These are phyloP conservation scores for Backusella psychrophila DNA, from an alignment of 192 early-diverging fungal genomes.

Conservation along the genomic window DNA sequence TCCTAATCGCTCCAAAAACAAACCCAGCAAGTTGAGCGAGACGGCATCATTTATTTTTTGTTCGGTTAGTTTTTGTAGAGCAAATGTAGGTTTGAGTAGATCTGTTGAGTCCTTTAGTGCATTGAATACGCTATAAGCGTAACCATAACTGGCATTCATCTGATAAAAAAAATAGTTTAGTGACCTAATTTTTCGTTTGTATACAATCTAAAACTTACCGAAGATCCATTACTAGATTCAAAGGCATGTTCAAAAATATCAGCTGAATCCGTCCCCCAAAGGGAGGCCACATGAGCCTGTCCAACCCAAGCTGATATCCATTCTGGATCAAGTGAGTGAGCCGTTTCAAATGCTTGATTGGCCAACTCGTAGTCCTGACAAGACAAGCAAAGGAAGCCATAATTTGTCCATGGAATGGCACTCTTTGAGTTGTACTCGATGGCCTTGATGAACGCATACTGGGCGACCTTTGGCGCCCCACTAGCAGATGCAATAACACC, in stretches of 20 bases:
- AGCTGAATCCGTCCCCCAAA: constrained; percentile 53
- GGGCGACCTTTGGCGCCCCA: constrained; percentile 59
- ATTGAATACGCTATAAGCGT: constrained; percentile 19
- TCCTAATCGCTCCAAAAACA: constrained; percentile 73
- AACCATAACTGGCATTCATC: constrained; percentile 67
- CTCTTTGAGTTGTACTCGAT: constrained; percentile 63
- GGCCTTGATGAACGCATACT: constrained; percentile 84
- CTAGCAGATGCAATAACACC: constrained; percentile 57
- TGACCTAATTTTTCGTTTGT: not conserved
- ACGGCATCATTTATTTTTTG: constrained; percentile 52
- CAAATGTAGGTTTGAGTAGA: constrained; percentile 54
- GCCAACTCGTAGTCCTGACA: constrained; percentile 75
- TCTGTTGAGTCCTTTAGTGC: constrained; percentile 19
- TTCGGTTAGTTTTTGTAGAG: constrained; percentile 65
- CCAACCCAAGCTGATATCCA: constrained; percentile 78
- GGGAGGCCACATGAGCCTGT: constrained; percentile 75
- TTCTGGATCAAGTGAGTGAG: constrained; percentile 79
- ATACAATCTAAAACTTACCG: constrained; percentile 28
- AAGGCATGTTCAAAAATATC: constrained; percentile 80
- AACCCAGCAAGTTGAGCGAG: constrained; percentile 67
- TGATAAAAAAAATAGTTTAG: constrained; percentile 2
- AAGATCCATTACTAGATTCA: constrained; percentile 58
- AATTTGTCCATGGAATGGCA: constrained; percentile 74
- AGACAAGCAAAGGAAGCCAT: constrained; percentile 77
- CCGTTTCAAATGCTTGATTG: constrained; percentile 65